Evolutionary conservation across 2,329 filamentous ascomycete species (phyloP).

Genomic region (Erysiphe neolycopersici): DNA sequence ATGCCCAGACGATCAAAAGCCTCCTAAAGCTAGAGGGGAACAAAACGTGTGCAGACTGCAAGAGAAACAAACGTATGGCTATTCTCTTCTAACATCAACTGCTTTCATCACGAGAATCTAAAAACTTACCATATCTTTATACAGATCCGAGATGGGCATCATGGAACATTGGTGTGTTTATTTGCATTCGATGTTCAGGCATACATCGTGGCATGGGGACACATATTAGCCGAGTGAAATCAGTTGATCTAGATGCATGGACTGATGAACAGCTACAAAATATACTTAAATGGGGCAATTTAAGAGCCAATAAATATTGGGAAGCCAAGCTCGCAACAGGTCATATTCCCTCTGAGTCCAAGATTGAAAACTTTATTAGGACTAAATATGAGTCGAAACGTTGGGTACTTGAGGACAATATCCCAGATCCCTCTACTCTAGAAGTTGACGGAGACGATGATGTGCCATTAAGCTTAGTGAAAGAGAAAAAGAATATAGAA

Average conservation of each 20-base stretch:
- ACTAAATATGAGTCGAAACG: constrained; percentile 98
- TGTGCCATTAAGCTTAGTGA: constrained; percentile 33
- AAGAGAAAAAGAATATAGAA: constrained; percentile 38
- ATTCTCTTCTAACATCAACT: not conserved
- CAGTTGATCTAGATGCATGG: constrained; percentile 92
- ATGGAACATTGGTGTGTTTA: constrained; percentile 92
- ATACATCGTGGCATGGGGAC: constrained; percentile 98
- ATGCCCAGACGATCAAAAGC: constrained; percentile 79
- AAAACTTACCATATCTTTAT: constrained; percentile 2
- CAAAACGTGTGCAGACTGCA: constrained; percentile 95
- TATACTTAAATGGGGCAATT: constrained; percentile 85
- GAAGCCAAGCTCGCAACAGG: constrained; percentile 78
- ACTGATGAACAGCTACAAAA: constrained; percentile 94
- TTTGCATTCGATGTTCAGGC: constrained; percentile 95
- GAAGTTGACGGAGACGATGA: constrained; percentile 73
- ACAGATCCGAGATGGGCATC: constrained; percentile 96
- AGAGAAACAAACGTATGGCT: constrained; percentile 78
- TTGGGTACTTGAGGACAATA: constrained; percentile 96
- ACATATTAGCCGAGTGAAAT: constrained; percentile 94
- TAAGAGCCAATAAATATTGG: constrained; percentile 96
- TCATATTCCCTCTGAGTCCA: constrained; percentile 81
- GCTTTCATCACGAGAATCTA: not conserved
- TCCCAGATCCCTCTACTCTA: constrained; percentile 74
- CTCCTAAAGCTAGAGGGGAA: constrained; percentile 85
- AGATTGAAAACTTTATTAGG: constrained; percentile 98